These are phyloP conservation scores for Termitomyces sp. DNA, from an alignment of 768 basidiomycete genomes.

Conservation along the genomic window DNA sequence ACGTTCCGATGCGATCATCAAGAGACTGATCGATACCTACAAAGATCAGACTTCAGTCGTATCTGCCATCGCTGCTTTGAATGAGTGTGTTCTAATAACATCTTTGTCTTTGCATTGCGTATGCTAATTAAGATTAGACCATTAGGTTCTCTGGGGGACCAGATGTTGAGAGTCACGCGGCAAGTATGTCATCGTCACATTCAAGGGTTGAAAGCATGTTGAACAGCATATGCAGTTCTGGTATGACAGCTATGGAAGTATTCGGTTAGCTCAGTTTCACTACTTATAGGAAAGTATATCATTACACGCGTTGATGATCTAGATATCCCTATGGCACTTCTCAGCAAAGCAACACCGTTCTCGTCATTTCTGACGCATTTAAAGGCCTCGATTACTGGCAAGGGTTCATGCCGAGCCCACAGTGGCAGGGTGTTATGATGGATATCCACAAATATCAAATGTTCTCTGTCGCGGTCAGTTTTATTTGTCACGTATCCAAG, in stretches of 20 bases:
- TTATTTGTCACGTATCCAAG: neutral
- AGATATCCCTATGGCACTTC: slow-evolving; percentile 31
- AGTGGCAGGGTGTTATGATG: slow-evolving; percentile 64
- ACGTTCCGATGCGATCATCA: slow-evolving; percentile 64
- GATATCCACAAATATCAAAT: slow-evolving; percentile 81
- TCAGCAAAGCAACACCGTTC: slow-evolving; percentile 57
- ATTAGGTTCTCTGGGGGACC: slow-evolving; percentile 57
- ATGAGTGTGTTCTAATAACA: slow-evolving; percentile 48
- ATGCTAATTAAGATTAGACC: slow-evolving; percentile 40
- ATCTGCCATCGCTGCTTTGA: slow-evolving; percentile 67
- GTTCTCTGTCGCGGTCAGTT: slow-evolving; percentile 53
- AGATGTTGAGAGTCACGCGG: slow-evolving; percentile 42
- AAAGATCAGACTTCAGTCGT: slow-evolving; percentile 49
- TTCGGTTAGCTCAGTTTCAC: slow-evolving; percentile 40
- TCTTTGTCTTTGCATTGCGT: neutral
- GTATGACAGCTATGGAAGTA: slow-evolving; percentile 69
- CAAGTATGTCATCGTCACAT: slow-evolving; percentile 25
- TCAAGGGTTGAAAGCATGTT: neutral
- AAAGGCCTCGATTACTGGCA: slow-evolving; percentile 68
- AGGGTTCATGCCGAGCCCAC: slow-evolving; percentile 50
- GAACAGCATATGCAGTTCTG: slow-evolving; percentile 47
- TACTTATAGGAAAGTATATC: neutral
- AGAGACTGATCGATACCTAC: slow-evolving; percentile 56
- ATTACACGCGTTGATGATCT: neutral
- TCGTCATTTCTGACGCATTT: slow-evolving; percentile 77